phyloP scores from a whole-genome alignment of 2,329 filamentous ascomycete species.

The Aschersonia sp. region DNA sequence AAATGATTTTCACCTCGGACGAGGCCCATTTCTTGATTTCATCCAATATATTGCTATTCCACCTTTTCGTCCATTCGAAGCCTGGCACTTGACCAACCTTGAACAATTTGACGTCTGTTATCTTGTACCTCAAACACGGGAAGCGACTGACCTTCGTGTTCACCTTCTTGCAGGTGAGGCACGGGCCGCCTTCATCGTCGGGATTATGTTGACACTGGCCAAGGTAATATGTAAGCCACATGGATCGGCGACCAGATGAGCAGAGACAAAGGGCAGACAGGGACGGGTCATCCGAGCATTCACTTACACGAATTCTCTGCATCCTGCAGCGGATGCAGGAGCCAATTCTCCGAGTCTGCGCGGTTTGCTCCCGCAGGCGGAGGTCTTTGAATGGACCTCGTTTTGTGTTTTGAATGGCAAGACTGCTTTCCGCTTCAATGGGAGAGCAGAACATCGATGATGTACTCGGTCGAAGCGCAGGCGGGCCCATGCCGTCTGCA shows the following conservation, averaged over 20 bases:
- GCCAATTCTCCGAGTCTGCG: slow-evolving; percentile 40
- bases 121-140: slow-evolving; percentile 46
- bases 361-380: slow-evolving; percentile 36
- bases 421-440: slow-evolving; percentile 7
- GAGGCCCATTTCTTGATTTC: slow-evolving; percentile 43
- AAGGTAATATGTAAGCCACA: not conserved
- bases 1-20: slow-evolving; percentile 31
- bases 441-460: not conserved
- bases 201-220: slow-evolving; percentile 37
- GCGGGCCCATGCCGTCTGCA: too few species aligned
- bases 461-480: too few species aligned
- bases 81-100: slow-evolving; percentile 44
- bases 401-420: slow-evolving; percentile 15
- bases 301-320: slow-evolving; percentile 45
- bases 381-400: slow-evolving; percentile 40
- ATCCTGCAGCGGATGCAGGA: slow-evolving; percentile 47
- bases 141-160: slow-evolving; percentile 36
- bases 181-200: slow-evolving; percentile 30
- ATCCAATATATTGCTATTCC: slow-evolving; percentile 39
- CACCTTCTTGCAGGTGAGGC: slow-evolving; percentile 37
- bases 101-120: slow-evolving; percentile 42
- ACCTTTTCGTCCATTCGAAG: slow-evolving; percentile 44
- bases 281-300: not conserved
- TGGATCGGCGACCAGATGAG: not conserved
- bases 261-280: not conserved